Evolutionary conservation across 441 rosid genomes (phyloP), one percentile per base, ranked within the genome.

Genomic region (Gossypium davidsonii): DNA sequence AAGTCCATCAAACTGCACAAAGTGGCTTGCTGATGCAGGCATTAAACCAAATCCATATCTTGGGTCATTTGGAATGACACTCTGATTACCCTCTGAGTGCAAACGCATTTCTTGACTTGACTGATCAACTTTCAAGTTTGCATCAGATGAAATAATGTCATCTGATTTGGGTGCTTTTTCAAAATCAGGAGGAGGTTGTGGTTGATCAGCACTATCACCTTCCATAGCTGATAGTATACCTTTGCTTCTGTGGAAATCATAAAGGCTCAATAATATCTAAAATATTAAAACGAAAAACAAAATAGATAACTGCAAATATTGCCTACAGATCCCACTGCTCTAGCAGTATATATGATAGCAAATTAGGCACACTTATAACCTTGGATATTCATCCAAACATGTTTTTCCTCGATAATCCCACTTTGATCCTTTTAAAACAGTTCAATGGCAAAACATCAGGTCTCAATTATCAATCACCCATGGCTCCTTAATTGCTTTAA

Each of bases 31-130:
- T 57, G 91, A 71, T 42, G 87, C 72, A 58, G 94, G 82, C 61
- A 87, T 78, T 63, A 89, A 79, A 67, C 88, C 89, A 75, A 85
- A 83, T 74, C 76, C 78, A 83, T 84, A 87, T 72, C 75, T 76
- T 49, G 88, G 90, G 56, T 69, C 85, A 80, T 86, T 85, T 73
- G 85, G 91, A 79, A 82, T 77, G 15, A 82, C 73, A 42, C 78
- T 81, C 70, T 78, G 91, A 79, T 88, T 84, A 74, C 71, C 73
- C 83, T 86, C 88, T 70, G 80, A 55, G 79, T 79, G 80, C 74
- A 76, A 18, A 61, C 78, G 75, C 48, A 46, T 71, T 60, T 84
- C 89, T 79, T 80, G 85, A 76, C 78, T 82, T 64, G 56, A 61
- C 46, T 80, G 82, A 74, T 77, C 85, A 71, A 20, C 68, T 73